These are phyloP conservation scores for Adiantum capillusveneris DNA, from an alignment of 75 land plant species.

Conservation along the genomic window DNA sequence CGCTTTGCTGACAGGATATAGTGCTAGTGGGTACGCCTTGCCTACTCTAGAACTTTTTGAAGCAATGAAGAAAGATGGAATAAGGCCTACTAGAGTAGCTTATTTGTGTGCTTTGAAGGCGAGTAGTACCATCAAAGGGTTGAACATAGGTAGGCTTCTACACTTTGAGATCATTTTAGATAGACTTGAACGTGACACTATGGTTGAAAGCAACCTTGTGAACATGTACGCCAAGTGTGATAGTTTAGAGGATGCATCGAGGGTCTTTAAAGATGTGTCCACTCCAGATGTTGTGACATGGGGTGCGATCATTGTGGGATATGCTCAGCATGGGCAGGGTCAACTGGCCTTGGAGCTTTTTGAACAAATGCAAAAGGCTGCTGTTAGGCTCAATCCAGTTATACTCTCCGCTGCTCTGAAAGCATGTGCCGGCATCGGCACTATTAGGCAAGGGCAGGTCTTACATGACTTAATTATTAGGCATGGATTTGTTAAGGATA, in stretches of 20 bases:
- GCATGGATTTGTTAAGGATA: slow-evolving; percentile 15
- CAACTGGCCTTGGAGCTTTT: slow-evolving; percentile 17
- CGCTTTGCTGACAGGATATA: not conserved
- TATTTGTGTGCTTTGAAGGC: slow-evolving; percentile 10
- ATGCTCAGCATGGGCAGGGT: slow-evolving; percentile 20
- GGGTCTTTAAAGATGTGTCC: slow-evolving; percentile 11
- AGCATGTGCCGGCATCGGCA: slow-evolving; percentile 17
- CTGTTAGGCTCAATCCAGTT: slow-evolving; percentile 16
- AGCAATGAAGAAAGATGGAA: slow-evolving; percentile 8
- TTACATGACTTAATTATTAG: slow-evolving; percentile 11
- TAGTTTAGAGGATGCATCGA: slow-evolving; percentile 15
- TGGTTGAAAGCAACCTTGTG: slow-evolving; percentile 13
- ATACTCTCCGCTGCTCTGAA: slow-evolving; percentile 13
- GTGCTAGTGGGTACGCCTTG: not conserved
- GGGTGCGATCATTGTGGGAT: slow-evolving; percentile 26
- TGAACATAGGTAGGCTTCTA: slow-evolving; percentile 7
- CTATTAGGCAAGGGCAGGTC: slow-evolving; percentile 12
- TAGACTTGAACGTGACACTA: slow-evolving; percentile 7
- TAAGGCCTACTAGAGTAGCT: slow-evolving; percentile 1
- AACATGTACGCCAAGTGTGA: slow-evolving; percentile 18
- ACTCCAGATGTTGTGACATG: slow-evolving; percentile 19
- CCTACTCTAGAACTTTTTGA: slow-evolving; percentile 13
- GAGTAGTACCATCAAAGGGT: not conserved
- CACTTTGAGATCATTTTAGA: not conserved
- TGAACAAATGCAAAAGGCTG: slow-evolving; percentile 18